Base-by-base conservation (phyloP, 768 basidiomycete species). In the Lentinus brumalis region DNA sequence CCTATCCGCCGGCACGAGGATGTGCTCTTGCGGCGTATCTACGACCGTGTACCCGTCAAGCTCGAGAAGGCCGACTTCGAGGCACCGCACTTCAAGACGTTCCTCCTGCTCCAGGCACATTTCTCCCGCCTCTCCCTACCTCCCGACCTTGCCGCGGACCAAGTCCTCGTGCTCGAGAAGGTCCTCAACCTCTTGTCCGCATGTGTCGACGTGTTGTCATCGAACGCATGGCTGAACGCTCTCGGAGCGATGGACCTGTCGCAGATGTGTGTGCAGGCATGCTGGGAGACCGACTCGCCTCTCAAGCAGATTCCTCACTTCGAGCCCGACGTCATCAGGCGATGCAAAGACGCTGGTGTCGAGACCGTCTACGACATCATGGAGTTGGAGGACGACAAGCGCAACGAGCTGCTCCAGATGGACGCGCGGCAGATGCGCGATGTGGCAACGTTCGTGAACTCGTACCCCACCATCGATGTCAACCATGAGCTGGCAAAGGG, bases 251-350 rank as follows among this genome's bases (percentile, higher is more conserved):
- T 98, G 97, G 96, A 99, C 74, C 76, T 98, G 50, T 92, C 92
- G 9, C 97, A 98, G 74, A 98, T 98, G 96, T 96, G 94, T 74
- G 93, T 98, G 5, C 97, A 98, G 73, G 94, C 91, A 0, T 87
- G 96, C 75, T 98, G 97, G 97, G 96, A 99, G 71, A 89, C 87
- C 10, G 97, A 99, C 74, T 94, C 92, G 40, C 95, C 96, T 0
- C 75, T 98, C 66, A 94, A 92, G 70, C 96, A 99, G 73, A 89
- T 99, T 45, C 97, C 97, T 10, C 95, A 97, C 75, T 99, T 98
- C 75, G 94, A 96, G 66, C 76, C 86, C 6, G 93, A 96, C 55
- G 92, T 91, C 45, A 78, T 98, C 70, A 84, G 86, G 69, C 86
- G 95, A 10, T 98, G 95, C 79, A 91, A 91, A 70, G 84, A 81